Percentiles rank a stretch among this genome's conserved stretches.
phyloP scores from a whole-genome alignment of 139 green algal genomes.

The Closterium sp. region DNA sequence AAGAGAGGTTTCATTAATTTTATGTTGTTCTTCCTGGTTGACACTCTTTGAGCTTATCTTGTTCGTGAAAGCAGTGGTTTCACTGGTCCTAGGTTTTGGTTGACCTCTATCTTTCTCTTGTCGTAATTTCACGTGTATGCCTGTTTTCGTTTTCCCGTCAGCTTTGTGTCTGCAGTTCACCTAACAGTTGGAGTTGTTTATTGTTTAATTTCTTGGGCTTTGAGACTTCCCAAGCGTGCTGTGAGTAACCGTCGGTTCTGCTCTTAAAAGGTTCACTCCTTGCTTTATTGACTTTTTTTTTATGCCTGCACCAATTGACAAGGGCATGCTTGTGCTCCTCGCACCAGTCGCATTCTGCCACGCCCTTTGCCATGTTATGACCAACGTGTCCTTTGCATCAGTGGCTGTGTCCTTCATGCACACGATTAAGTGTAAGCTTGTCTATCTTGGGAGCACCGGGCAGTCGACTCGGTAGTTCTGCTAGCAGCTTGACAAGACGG shows the following conservation, averaged over 20 bases:
- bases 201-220: conserved; percentile 53
- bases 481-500: neutral
- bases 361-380: conserved; percentile 92
- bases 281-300: conserved; percentile 11
- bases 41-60: too few species aligned
- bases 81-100: too few species aligned
- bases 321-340: conserved; percentile 75
- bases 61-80: too few species aligned
- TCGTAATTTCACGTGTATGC: neutral
- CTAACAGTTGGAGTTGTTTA: conserved; percentile 54
- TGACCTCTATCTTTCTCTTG: too few species aligned
- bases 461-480: neutral
- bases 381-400: conserved; percentile 96
- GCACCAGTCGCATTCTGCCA: conserved; percentile 91
- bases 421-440: conserved; percentile 65
- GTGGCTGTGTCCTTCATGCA: conserved; percentile 98
- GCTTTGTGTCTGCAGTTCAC: conserved; percentile 57
- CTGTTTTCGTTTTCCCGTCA: neutral
- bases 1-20: too few species aligned
- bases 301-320: conserved; percentile 30
- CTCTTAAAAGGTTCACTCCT: neutral
- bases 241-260: conserved; percentile 8
- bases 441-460: neutral
- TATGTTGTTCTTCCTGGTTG: too few species aligned
- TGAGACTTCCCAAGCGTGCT: conserved; percentile 48